phyloP scores from a whole-genome alignment of 2,329 filamentous ascomycete species.

The Hortaea werneckii region DNA sequence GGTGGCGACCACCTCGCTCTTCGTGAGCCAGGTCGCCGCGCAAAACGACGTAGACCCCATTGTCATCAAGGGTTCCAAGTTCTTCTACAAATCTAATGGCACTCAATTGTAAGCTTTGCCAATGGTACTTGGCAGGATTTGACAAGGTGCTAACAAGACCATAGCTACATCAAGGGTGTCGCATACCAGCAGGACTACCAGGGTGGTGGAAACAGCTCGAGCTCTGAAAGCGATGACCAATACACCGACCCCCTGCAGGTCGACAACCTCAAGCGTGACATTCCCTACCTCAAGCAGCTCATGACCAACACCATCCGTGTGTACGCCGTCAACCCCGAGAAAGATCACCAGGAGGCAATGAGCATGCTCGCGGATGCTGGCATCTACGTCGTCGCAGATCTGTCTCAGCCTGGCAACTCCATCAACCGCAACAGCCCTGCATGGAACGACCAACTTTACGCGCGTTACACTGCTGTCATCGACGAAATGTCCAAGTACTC shows the following conservation, averaged over 20 bases:
- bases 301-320: slow-evolving; percentile 90
- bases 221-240: slow-evolving; percentile 33
- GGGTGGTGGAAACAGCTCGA: slow-evolving; percentile 35
- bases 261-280: slow-evolving; percentile 67
- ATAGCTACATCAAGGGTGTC: slow-evolving; percentile 75
- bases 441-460: slow-evolving; percentile 71
- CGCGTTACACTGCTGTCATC: slow-evolving; percentile 73
- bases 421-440: slow-evolving; percentile 72
- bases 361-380: slow-evolving; percentile 66
- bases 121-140: background rate
- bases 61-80: slow-evolving; percentile 70
- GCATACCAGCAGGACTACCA: slow-evolving; percentile 77
- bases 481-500: slow-evolving; percentile 72
- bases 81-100: slow-evolving; percentile 79
- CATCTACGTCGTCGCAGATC: slow-evolving; percentile 91
- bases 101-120: slow-evolving; percentile 52
- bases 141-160: slow-evolving; percentile 4
- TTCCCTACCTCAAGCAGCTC: slow-evolving; percentile 68
- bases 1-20: slow-evolving; percentile 33
- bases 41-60: slow-evolving; percentile 48
- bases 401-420: slow-evolving; percentile 67
- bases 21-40: slow-evolving; percentile 36
- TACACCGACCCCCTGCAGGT: slow-evolving; percentile 82
- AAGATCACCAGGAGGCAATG: slow-evolving; percentile 80
- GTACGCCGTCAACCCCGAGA: slow-evolving; percentile 76